Base-by-base conservation (phyloP, 1,139 yeast genomes). In the Protomyces lactucae-debilis region DNA sequence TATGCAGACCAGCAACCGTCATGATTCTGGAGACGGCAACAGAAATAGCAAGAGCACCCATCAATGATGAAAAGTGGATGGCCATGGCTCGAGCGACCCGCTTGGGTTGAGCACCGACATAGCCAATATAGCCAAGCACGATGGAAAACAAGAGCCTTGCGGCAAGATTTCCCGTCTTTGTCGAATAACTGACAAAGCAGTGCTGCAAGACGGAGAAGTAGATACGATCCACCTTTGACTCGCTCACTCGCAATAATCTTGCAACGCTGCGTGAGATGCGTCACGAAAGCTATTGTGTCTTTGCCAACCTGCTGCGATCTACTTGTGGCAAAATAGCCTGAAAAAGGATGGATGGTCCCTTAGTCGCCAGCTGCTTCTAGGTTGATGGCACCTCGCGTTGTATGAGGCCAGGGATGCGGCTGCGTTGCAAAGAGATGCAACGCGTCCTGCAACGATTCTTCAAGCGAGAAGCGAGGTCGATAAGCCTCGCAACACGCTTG, bases 391-490 rank as follows among this genome's bases (percentile, higher is more conserved):
- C 61, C 63, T 9, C 63, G 63, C 10, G 59, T 53, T 9, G 66
- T 46, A 5, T 63, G 39, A 3, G 55, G 46, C 52, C 63, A 51
- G 5, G 61, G 56, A 40, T 48, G 60, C 39, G 60, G 63, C n/a
- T 57, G 59, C 6, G 64, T 55, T 18, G 61, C 60, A 35, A 64
- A 64, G 9, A 59, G 21, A 40, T 64, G 66, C 3, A 60, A 59
- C 5, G 66, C 66, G 40, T 64, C 66, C 53, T 64, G 66, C 48
- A 64, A 51, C 1, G 64, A 59, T 52, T 64, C 66, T 43, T 64
- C 66, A 14, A 21, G 23, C 23, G 23, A 21, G 23, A 21, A 21
- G 23, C 23, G 3, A 21, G 23, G 23, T 21, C 23, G 23, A 21
- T 2, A 21, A 21, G 23, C 23, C 23, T 21, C 23, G 23, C 3